Evolutionary conservation across 179 eudicot species (phyloP).

Genomic region (Corrigiola litoralis): DNA sequence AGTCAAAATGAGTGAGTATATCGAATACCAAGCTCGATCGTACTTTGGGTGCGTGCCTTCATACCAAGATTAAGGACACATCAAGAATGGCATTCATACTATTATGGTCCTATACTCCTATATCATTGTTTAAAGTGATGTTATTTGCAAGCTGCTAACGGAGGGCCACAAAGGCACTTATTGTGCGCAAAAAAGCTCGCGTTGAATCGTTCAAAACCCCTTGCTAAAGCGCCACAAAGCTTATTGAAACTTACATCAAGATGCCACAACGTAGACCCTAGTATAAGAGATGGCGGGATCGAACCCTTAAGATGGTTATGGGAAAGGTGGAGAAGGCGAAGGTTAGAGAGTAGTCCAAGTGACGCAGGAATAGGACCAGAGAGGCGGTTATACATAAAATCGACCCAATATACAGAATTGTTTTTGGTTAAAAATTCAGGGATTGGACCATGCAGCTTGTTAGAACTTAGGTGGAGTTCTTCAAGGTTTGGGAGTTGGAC

Average conservation of each 20-base stretch:
- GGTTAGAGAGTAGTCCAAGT: not conserved
- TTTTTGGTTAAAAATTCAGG: not conserved
- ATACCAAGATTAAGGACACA: no score
- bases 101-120: no score
- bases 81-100: no score
- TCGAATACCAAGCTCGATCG: no score
- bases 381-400: not conserved
- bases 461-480: not conserved
- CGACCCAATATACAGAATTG: not conserved
- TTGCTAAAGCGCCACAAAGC: slow-evolving; percentile 23
- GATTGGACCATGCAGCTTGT: not conserved
- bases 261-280: not conserved
- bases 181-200: slow-evolving; percentile 2
- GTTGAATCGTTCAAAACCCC: not conserved
- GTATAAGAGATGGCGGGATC: not conserved
- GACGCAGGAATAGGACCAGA: not conserved
- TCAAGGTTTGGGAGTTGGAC: not conserved
- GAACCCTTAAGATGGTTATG: not conserved
- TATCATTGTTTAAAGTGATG: no score
- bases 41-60: no score
- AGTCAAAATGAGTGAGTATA: no score
- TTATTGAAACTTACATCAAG: slow-evolving; percentile 16
- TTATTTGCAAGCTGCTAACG: slow-evolving; percentile 23
- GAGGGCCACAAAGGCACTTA: slow-evolving; percentile 29
- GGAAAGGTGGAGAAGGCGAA: not conserved